Percentiles rank a stretch among this genome's conserved stretches.
phyloP scores from a whole-genome alignment of 1,284 basidiomycete species.

The Uromyces viciae-fabae region DNA sequence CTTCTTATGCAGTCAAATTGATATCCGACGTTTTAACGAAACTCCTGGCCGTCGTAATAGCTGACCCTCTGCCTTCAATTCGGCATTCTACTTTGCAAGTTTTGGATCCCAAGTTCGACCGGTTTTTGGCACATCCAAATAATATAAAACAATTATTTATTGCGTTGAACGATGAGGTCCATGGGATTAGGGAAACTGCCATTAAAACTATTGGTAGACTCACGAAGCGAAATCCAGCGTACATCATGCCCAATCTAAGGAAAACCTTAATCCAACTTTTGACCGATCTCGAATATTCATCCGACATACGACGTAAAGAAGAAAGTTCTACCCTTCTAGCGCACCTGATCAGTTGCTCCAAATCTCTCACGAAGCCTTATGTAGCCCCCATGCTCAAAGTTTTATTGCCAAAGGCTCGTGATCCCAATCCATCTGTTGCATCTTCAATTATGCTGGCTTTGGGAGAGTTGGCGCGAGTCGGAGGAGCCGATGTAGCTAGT shows the following conservation, averaged over 20 bases:
- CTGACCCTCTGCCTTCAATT: constrained; percentile 88
- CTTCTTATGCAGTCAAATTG: constrained; percentile 92
- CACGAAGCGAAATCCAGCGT: constrained; percentile 92
- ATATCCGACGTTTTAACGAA: constrained; percentile 98
- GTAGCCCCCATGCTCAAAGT: constrained; percentile 92
- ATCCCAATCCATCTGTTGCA: constrained; percentile 78
- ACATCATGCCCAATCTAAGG: constrained; percentile 94
- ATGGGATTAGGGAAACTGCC: constrained; percentile 85
- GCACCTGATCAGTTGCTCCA: constrained; percentile 80
- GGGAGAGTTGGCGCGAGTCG: constrained; percentile 87
- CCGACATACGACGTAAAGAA: constrained; percentile 74
- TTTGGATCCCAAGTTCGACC: constrained; percentile 90
- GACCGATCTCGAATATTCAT: constrained; percentile 95
- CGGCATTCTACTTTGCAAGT: constrained; percentile 81
- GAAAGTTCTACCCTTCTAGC: constrained; percentile 85
- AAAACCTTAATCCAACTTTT: constrained; percentile 95
- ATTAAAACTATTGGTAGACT: constrained; percentile 89
- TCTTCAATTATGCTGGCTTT: constrained; percentile 90
- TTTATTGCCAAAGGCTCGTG: constrained; percentile 80
- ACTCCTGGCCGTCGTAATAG: constrained; percentile 90
- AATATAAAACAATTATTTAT: constrained; percentile 96
- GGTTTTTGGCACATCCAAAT: constrained; percentile 96
- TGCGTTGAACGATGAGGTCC: constrained; percentile 94
- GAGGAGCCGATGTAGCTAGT: constrained; percentile 82
- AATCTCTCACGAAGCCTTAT: constrained; percentile 92